Conservation (phyloP, 495 filamentous ascomycete genomes). For the Aspergillus sparsus region DNA sequence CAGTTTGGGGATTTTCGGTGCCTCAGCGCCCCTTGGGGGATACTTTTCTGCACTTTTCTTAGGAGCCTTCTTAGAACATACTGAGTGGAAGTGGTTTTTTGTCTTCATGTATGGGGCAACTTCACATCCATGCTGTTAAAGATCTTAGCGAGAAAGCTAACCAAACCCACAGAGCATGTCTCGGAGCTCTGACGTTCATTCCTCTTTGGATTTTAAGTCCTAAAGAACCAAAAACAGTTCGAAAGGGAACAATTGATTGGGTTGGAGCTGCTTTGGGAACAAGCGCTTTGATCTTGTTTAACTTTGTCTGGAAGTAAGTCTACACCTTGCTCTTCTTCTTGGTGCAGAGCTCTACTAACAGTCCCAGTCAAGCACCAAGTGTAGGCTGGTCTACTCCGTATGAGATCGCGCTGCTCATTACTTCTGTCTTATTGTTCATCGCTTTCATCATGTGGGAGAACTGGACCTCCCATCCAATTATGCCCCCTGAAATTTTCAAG, state of each 20-base stretch:
- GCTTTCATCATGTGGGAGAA: constrained; percentile 51
- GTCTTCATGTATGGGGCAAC: constrained; percentile 39
- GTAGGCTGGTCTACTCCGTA: constrained; percentile 51
- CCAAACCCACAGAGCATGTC: constrained; percentile 28
- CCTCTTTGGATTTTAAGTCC: constrained; percentile 38
- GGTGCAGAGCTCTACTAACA: constrained; percentile 1
- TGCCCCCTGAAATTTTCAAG: constrained; percentile 54
- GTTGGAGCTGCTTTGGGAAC: constrained; percentile 50
- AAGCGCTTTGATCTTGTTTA: constrained; percentile 51
- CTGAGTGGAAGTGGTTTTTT: constrained; percentile 54
- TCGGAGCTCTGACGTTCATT: constrained; percentile 38
- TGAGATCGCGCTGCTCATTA: constrained; percentile 45
- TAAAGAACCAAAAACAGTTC: constrained; percentile 41
- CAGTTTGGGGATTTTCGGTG: constrained; percentile 52
- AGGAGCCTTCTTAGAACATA: constrained; percentile 43
- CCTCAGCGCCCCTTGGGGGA: constrained; percentile 50
- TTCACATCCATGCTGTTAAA: neutral
- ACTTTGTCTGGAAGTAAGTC: constrained; percentile 57
- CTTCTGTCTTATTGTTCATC: constrained; percentile 41
- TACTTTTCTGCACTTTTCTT: constrained; percentile 45
- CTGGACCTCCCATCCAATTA: constrained; percentile 46
- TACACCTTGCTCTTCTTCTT: neutral
- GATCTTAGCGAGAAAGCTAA: neutral
- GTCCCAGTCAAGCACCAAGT: constrained; percentile 50
- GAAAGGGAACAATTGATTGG: constrained; percentile 50